phyloP scores from a whole-genome alignment of 345 rosid species.

The Sonneratia caseolaris region DNA sequence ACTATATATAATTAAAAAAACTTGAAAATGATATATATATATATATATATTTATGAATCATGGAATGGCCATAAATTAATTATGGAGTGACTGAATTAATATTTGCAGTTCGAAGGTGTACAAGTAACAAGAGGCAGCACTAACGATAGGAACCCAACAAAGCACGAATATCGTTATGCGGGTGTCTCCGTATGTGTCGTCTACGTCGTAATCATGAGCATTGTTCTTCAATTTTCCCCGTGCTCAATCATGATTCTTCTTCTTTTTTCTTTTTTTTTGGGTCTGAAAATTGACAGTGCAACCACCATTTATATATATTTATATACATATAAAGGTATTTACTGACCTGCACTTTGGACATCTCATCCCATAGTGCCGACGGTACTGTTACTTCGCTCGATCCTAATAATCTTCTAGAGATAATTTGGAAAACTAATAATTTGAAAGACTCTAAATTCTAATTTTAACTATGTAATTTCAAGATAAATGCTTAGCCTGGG shows the following conservation, averaged over 20 bases:
- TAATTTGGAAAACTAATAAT: too few species aligned
- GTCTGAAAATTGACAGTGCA: constrained; percentile 61
- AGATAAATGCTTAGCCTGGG: too few species aligned
- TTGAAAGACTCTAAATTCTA: too few species aligned
- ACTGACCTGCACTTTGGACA: constrained; percentile 20
- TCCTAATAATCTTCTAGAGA: too few species aligned
- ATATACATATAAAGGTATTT: neutral
- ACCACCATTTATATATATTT: constrained; percentile 31
- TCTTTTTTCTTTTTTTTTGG: neutral
- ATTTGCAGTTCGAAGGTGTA: neutral
- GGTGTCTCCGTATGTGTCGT: constrained; percentile 20
- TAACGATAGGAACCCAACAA: neutral
- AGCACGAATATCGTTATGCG: constrained; percentile 28
- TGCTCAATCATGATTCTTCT: constrained; percentile 53
- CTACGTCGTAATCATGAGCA: constrained; percentile 47
- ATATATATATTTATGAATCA: too few species aligned
- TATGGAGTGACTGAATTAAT: neutral
- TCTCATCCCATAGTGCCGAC: constrained; percentile 19
- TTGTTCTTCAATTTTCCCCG: constrained; percentile 33
- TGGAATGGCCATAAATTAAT: too few species aligned
- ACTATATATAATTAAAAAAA: too few species aligned
- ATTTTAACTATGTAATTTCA: too few species aligned
- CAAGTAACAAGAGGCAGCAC: constrained; percentile 21
- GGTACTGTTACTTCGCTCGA: too few species aligned
- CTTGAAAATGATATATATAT: too few species aligned